Evolutionary conservation across 2,329 filamentous ascomycete genomes (phyloP).

Genomic region (Pseudogymnoascus sp.): DNA sequence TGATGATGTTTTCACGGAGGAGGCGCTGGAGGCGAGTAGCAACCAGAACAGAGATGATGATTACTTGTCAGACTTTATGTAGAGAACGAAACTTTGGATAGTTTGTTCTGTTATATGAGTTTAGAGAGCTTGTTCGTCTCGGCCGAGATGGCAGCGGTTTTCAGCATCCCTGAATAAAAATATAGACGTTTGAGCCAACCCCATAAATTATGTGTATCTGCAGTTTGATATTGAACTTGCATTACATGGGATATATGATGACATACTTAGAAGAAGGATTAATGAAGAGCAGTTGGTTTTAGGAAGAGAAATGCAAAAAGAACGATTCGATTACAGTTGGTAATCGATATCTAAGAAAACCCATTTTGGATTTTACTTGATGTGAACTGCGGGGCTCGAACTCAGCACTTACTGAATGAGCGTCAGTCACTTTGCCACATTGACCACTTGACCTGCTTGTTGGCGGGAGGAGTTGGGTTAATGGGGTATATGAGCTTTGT

Average conservation of each 20-base stretch:
- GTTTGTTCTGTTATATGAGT: neutral
- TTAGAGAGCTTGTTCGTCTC: neutral
- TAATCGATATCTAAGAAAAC: constrained; percentile 1
- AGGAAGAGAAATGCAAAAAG: neutral
- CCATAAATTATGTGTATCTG: neutral
- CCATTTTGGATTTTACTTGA: constrained; percentile 5
- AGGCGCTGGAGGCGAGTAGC: constrained; percentile 68
- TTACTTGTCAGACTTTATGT: constrained; percentile 94
- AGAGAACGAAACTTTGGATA: constrained; percentile 25
- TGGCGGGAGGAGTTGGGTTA: neutral
- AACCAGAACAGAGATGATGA: constrained; percentile 77
- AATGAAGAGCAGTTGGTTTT: neutral
- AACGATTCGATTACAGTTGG: neutral
- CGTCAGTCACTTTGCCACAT: neutral
- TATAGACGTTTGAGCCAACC: neutral
- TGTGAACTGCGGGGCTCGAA: constrained; percentile 2
- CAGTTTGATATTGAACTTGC: neutral
- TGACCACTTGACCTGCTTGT: neutral
- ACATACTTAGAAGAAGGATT: neutral
- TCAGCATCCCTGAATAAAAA: neutral
- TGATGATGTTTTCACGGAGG: constrained; percentile 82
- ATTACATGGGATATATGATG: neutral
- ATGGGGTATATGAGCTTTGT: constrained; percentile 1
- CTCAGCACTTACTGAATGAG: neutral
- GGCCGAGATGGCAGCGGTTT: neutral